Percentiles rank a stretch among this genome's conserved stretches.
phyloP scores from a whole-genome alignment of 306 rosid genomes.

The Vigna mungo region DNA sequence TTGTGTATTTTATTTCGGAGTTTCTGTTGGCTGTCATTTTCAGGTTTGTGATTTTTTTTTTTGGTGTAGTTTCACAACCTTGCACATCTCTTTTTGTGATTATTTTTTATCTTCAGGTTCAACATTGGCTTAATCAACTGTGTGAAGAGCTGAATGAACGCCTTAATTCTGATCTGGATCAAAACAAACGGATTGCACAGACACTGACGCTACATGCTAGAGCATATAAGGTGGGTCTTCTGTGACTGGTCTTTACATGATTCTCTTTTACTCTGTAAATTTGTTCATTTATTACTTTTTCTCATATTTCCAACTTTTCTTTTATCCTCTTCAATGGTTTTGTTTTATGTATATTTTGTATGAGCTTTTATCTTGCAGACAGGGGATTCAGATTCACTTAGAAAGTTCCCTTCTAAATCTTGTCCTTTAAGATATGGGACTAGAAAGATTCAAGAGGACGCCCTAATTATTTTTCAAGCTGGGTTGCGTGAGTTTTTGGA shows the following conservation, averaged over 20 bases:
- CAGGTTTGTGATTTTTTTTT: background rate
- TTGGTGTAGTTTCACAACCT: background rate
- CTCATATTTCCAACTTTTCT: conserved; percentile 10
- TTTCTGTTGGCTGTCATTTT: conserved; percentile 31
- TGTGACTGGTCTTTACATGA: conserved; percentile 30
- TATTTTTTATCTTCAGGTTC: conserved; percentile 64
- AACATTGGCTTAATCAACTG: conserved; percentile 84
- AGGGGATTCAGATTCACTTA: conserved; percentile 71
- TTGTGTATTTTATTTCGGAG: background rate
- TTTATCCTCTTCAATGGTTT: conserved; percentile 21
- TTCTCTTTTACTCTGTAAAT: conserved; percentile 32
- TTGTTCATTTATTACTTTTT: conserved; percentile 26
- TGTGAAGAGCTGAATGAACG: conserved; percentile 91
- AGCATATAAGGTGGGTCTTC: conserved; percentile 68
- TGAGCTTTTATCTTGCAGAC: conserved; percentile 59
- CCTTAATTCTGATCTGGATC: conserved; percentile 72
- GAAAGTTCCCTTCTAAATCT: conserved; percentile 91
- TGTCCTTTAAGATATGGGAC: conserved; percentile 89
- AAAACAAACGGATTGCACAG: conserved; percentile 87
- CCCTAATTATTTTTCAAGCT: conserved; percentile 80
- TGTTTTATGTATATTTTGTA: conserved; percentile 32
- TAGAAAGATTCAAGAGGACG: conserved; percentile 93
- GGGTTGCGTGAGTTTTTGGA: conserved; percentile 82
- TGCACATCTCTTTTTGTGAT: conserved; percentile 26
- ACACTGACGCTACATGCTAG: conserved; percentile 82